Evolutionary conservation across 257 asterid genomes (phyloP).

Genomic region (Gynochthodes officinalis): DNA sequence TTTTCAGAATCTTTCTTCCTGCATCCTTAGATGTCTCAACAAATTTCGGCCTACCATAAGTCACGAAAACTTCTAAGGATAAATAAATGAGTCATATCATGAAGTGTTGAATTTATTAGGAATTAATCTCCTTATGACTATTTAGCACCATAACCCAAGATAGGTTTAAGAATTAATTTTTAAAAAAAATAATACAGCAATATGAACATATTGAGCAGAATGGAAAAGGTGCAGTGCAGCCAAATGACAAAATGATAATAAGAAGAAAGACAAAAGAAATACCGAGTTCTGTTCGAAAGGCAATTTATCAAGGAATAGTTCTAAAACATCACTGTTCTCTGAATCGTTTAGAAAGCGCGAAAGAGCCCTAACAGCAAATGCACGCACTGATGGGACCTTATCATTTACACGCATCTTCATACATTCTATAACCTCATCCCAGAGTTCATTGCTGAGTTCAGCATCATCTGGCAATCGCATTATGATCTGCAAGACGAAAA

Average conservation of each 20-base stretch:
- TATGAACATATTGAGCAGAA: background rate
- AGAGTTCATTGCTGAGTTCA: conserved; percentile 81
- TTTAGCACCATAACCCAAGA: background rate
- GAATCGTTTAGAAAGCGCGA: conserved; percentile 76
- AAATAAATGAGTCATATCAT: background rate
- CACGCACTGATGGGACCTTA: conserved; percentile 71
- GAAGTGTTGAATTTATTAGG: background rate
- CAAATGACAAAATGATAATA: background rate
- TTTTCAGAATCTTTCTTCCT: background rate
- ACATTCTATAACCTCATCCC: conserved; percentile 91
- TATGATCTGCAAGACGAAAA: conserved; percentile 51
- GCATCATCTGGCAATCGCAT: conserved; percentile 93
- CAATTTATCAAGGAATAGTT: conserved; percentile 67
- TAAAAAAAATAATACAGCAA: background rate
- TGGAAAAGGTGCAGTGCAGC: background rate
- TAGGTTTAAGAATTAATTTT: no score
- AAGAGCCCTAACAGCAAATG: conserved; percentile 87
- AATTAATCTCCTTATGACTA: background rate
- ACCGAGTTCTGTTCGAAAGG: conserved; percentile 75
- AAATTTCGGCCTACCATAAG: background rate
- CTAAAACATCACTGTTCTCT: conserved; percentile 75
- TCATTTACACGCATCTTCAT: conserved; percentile 72
- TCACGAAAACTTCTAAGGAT: background rate
- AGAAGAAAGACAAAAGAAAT: conserved; percentile 16
- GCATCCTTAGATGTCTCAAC: background rate